Evolutionary conservation across 495 filamentous ascomycete species (phyloP).

Genomic region (Neurospora sublineolata): DNA sequence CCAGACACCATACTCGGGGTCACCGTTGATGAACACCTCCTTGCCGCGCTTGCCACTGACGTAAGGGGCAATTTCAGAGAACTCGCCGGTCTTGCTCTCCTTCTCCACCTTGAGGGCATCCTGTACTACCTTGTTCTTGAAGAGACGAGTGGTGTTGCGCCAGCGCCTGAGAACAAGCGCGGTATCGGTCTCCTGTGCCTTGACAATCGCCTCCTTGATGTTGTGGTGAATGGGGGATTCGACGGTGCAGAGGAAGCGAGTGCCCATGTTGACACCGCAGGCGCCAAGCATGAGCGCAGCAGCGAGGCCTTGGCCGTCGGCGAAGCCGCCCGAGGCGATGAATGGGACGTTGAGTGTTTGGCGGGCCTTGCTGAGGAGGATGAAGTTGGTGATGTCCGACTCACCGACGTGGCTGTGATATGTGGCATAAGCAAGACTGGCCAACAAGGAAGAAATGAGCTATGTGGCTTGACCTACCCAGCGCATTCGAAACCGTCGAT

Average conservation of each 20-base stretch:
- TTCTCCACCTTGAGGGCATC: constrained; percentile 72
- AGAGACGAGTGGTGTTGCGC: constrained; percentile 85
- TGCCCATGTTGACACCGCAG: constrained; percentile 95
- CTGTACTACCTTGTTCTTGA: constrained; percentile 75
- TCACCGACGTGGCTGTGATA: constrained; percentile 61
- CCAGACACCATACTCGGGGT: constrained; percentile 77
- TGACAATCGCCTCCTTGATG: constrained; percentile 86
- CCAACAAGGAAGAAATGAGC: background rate
- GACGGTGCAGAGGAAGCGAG: constrained; percentile 84
- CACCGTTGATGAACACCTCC: constrained; percentile 86
- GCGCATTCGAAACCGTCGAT: constrained; percentile 98
- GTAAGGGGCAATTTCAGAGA: constrained; percentile 77
- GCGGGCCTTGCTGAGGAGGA: constrained; percentile 73
- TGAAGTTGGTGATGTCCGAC: constrained; percentile 94
- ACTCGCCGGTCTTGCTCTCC: constrained; percentile 79
- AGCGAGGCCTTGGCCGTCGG: constrained; percentile 86
- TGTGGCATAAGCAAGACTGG: background rate
- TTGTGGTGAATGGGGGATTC: constrained; percentile 88
- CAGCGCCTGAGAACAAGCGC: constrained; percentile 79
- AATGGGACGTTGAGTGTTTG: constrained; percentile 82
- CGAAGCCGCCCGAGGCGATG: constrained; percentile 91
- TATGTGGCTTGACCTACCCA: constrained; percentile 45
- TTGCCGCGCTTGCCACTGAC: constrained; percentile 88
- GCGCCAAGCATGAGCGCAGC: constrained; percentile 86
- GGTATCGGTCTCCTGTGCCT: constrained; percentile 81